Base-by-base conservation (phyloP, 139 green algal species). In the Coccomyxa sp. region DNA sequence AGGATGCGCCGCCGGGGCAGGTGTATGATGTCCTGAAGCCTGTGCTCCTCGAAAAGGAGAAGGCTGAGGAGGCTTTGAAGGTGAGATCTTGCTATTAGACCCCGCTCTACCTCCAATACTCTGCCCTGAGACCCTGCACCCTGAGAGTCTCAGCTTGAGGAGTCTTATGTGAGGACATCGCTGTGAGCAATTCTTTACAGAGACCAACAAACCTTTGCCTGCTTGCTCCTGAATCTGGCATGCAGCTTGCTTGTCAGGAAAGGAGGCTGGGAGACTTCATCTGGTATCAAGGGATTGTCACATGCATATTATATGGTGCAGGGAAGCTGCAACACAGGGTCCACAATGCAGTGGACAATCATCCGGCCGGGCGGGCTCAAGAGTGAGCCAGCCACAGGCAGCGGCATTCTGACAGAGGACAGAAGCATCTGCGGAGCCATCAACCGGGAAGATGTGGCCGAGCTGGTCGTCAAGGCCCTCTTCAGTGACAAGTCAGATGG, bases 11-110 rank as follows among this genome's bases (percentile, higher is more conserved):
- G 0, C 82, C 79, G 0, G 36, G 76, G 7, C 80, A 95, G 77
- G 90, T 97, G 41, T 98, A 98, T 84, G 86, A 97, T 40, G 87
- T 93, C n/a, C 86, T 99, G 24, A 89, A 97, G 88, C 90, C 92
- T 1, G 92, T 98, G 80, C 87, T 99, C 58, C 18, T 97, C 38
- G 93, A 98, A 86, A 99, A 99, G 88, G 88, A 95, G 74, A 99
- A 98, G 86, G 96, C 96, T 3, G 96, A 99, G 87, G 83, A 92
- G n/a, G 64, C 39, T 31, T 91, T 99, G 29, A 94, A 93, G 90
- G 90, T 91, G 68, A 41, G 79, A 31, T 35, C 27, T 27, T 27
- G 27, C 22, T 71, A 8, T 71, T 33, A 37, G 14, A 71, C 14
- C 14, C 44, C n/a, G n/a, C n/a, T n/a, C n/a, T n/a, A n/a, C n/a